Base-by-base conservation (phyloP, 768 basidiomycete species). In the Cubamyces lactineus region DNA sequence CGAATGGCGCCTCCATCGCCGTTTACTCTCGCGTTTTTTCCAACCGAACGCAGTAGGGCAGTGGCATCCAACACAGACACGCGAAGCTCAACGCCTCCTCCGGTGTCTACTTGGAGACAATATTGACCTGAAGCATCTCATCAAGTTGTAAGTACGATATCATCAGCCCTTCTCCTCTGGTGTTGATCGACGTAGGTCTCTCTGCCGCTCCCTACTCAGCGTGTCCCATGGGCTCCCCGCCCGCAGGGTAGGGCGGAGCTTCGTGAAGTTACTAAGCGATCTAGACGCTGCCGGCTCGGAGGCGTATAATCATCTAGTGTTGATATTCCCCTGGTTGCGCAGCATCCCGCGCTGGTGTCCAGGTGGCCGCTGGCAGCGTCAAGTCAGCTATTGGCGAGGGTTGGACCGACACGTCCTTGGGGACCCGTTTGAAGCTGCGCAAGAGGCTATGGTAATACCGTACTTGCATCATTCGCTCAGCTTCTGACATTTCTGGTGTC, bases 341-440 rank as follows among this genome's bases (percentile, higher is more conserved):
- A 68, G 82, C 64, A 66, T 89, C 28, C 89, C 89, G 0, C 68
- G 69, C 43, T 89, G 86, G 85, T 73, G 84, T 49, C 89, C 89
- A 23, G 86, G 87, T 5, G 79, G 83, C 3, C 79, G 79, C 1
- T 91, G 91, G 73, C 81, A 84, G 69, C 72, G 73, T 11, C 85
- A 84, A 59, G 84, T 87, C 2, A 72, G 59, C 15, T 69, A 64
- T 7, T 89, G 87, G 87, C 88, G 82, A 70, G 78, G 74, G 30
- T 79, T 78, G 72, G 80, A 86, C 70, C 79, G 83, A 49, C 83
- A 84, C 60, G 85, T 84, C 53, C 82, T 84, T 17, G 82, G 88
- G 21, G 74, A 74, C 50, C 88, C 88, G 3, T 89, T 80, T 55
- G 78, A 80, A 43, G 85, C 75, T 56, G 79, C 84, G 46, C 80